Evolutionary conservation across 306 rosid genomes (phyloP).

Genomic region (Rosa multiflora): DNA sequence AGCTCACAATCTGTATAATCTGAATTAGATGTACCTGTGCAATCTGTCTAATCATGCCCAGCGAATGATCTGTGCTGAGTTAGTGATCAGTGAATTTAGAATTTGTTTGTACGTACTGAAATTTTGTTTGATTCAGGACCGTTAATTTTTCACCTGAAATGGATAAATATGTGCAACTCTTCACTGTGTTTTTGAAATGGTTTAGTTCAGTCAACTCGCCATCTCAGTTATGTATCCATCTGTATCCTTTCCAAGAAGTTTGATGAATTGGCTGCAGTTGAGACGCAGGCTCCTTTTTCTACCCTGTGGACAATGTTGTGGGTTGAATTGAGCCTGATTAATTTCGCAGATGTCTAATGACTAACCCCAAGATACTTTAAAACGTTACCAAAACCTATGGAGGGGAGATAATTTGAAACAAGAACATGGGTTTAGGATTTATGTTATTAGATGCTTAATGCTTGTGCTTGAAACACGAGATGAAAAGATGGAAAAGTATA

Average conservation of each 20-base stretch:
- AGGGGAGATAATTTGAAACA: background rate
- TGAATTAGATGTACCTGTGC: constrained; percentile 4
- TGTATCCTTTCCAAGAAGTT: background rate
- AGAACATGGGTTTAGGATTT: background rate
- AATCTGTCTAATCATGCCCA: constrained; percentile 6
- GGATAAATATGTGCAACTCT: background rate
- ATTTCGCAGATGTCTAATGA: background rate
- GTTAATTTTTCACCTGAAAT: background rate
- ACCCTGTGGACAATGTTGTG: background rate
- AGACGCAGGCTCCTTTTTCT: background rate
- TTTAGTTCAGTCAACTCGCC: background rate
- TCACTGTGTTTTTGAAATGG: background rate
- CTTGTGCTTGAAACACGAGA: background rate
- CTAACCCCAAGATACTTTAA: background rate
- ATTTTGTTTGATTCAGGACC: background rate
- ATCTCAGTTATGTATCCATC: background rate
- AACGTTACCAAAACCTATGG: background rate
- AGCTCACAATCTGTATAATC: background rate
- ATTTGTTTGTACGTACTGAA: background rate
- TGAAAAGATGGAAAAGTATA: background rate
- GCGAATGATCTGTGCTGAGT: background rate
- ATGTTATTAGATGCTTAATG: background rate
- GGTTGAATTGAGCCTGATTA: constrained; percentile 5
- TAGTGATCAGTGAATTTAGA: constrained; percentile 14
- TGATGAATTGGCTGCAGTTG: background rate